Percentiles rank a stretch among this genome's conserved stretches.
These are phyloP conservation scores for Spizellomyces sp. DNA, from an alignment of 192 early-diverging fungal genomes.

Conservation along the genomic window DNA sequence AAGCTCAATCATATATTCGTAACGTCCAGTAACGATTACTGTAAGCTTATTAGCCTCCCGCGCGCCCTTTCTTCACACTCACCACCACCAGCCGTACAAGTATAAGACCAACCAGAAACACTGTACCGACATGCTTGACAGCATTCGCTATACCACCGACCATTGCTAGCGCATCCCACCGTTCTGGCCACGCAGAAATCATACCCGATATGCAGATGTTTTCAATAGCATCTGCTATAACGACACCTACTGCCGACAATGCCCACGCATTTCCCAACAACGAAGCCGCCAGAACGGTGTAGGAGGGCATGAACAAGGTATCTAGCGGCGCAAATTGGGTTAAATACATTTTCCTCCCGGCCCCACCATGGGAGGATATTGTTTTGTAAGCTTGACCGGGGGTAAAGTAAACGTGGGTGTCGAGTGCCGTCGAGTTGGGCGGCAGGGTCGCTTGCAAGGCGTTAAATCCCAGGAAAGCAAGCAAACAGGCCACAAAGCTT, in stretches of 20 bases:
- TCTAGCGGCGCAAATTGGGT: not conserved
- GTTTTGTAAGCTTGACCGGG: not conserved
- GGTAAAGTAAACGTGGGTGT: not conserved
- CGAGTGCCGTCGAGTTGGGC: too few species aligned
- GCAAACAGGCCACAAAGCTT: too few species aligned
- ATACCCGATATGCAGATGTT: not conserved
- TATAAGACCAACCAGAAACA: not conserved
- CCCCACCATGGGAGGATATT: not conserved
- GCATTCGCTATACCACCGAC: not conserved
- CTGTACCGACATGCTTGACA: not conserved
- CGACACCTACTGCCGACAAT: not conserved
- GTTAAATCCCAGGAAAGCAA: too few species aligned
- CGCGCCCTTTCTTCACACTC: too few species aligned
- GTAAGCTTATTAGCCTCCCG: too few species aligned
- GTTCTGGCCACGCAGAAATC: not conserved
- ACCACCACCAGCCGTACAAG: too few species aligned
- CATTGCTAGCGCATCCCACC: not conserved
- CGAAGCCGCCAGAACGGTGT: not conserved
- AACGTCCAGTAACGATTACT: too few species aligned
- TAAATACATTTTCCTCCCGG: not conserved
- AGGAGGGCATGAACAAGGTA: not conserved
- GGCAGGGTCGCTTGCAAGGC: too few species aligned
- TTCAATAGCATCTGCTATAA: not conserved
- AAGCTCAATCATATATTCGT: too few species aligned
- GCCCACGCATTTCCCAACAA: not conserved